phyloP scores from a whole-genome alignment of 164 flowering plant genomes.

The Annona squamosa region DNA sequence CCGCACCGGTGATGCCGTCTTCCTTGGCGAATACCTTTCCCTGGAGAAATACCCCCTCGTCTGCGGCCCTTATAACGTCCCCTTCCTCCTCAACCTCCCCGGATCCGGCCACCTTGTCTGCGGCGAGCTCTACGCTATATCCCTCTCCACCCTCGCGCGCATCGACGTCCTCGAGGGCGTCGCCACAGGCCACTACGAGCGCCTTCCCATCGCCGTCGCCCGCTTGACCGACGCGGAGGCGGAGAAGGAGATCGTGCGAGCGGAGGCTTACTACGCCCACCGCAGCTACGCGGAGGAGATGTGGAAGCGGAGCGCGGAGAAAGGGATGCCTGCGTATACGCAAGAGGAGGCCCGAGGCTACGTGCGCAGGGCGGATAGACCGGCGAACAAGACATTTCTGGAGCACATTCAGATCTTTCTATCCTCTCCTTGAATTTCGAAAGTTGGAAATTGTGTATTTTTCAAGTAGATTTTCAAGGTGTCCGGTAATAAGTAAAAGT shows the following conservation, averaged over 20 bases:
- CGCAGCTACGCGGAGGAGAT: conserved; percentile 55
- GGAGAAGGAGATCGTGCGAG: conserved; percentile 9
- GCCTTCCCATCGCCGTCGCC: conserved; percentile 35
- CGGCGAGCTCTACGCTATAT: conserved; percentile 85
- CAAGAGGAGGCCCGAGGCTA: conserved; percentile 58
- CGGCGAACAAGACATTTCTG: conserved; percentile 43
- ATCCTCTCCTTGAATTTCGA: background rate
- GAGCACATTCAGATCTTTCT: conserved; percentile 49
- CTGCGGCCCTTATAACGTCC: conserved; percentile 81
- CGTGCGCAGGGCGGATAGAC: conserved; percentile 60
- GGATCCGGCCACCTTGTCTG: conserved; percentile 44
- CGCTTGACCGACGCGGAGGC: background rate
- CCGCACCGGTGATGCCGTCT: conserved; percentile 50
- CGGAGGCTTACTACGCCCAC: conserved; percentile 76
- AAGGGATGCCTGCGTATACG: conserved; percentile 39
- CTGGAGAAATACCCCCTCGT: conserved; percentile 55
- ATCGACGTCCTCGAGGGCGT: conserved; percentile 77
- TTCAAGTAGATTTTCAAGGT: too few species aligned
- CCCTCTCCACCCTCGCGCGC: conserved; percentile 32
- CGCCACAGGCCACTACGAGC: conserved; percentile 56
- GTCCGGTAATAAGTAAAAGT: too few species aligned
- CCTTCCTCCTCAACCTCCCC: conserved; percentile 73
- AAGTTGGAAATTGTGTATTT: too few species aligned
- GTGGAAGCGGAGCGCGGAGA: conserved; percentile 62
- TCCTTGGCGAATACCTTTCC: conserved; percentile 41